These are phyloP conservation scores for Alternaria panax DNA, from an alignment of 2,329 filamentous ascomycete genomes.

Conservation along the genomic window DNA sequence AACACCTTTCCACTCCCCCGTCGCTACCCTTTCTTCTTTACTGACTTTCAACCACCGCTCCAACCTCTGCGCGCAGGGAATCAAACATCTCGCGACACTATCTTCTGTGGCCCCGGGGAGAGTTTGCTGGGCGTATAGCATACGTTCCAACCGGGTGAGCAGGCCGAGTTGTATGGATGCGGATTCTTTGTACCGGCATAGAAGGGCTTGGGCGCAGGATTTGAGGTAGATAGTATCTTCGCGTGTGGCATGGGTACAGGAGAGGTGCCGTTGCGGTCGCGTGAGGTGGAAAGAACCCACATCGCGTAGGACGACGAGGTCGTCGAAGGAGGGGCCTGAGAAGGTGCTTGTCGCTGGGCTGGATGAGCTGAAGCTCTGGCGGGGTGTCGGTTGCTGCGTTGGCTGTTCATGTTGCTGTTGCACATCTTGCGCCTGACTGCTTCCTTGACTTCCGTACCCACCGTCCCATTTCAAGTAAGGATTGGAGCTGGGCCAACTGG, in stretches of 20 bases:
- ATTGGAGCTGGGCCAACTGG: background rate
- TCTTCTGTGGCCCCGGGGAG: background rate
- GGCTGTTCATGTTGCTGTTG: background rate
- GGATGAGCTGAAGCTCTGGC: background rate
- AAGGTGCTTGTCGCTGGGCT: background rate
- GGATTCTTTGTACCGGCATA: constrained; percentile 24
- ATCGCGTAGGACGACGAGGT: constrained; percentile 34
- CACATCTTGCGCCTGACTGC: background rate
- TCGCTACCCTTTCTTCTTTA: constrained; percentile 27
- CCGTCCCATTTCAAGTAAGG: constrained; percentile 4
- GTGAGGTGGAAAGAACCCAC: constrained; percentile 28
- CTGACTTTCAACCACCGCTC: constrained; percentile 24
- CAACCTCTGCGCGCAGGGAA: constrained; percentile 25
- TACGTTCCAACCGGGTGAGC: constrained; percentile 31
- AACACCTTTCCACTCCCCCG: constrained; percentile 28
- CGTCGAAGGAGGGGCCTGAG: constrained; percentile 32
- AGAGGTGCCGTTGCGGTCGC: constrained; percentile 21
- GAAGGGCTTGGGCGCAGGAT: constrained; percentile 10
- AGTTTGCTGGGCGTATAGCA: constrained; percentile 21
- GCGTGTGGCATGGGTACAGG: constrained; percentile 35
- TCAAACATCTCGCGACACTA: background rate
- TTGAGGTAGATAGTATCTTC: constrained; percentile 27
- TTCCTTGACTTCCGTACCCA: background rate
- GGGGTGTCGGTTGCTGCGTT: background rate
- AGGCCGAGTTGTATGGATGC: constrained; percentile 23